A percentile compares a stretch with the other conserved stretches of the same genome.
phyloP scores from a whole-genome alignment of 1,139 yeast genomes.

The Nakaseomyces uthaithaninus region DNA sequence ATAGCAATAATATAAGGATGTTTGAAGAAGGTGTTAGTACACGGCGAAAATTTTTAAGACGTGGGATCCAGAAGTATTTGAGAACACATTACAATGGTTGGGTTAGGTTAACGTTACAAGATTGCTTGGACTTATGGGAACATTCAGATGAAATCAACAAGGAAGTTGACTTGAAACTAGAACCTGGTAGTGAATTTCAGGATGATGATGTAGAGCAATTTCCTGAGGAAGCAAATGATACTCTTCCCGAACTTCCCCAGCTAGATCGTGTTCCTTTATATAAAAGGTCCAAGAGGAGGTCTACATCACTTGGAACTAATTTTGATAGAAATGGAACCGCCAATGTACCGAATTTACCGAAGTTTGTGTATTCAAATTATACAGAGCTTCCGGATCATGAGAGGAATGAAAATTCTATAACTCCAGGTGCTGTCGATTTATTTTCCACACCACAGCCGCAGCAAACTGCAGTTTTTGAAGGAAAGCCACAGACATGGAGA shows the following conservation, averaged over 20 bases:
- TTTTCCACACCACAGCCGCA: constrained; percentile 4
- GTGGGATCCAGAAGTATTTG: constrained; percentile 22
- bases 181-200: neutral
- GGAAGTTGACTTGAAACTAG: neutral
- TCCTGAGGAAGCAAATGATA: neutral
- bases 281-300: constrained; percentile 4
- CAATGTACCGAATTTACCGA: too few species aligned
- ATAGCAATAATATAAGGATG: constrained; percentile 12
- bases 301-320: neutral
- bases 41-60: constrained; percentile 18
- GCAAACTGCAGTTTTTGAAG: constrained; percentile 2
- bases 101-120: constrained; percentile 24
- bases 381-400: neutral
- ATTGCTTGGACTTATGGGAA: constrained; percentile 28
- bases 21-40: constrained; percentile 16
- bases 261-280: neutral
- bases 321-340: constrained; percentile 2
- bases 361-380: neutral
- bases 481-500: constrained; percentile 5
- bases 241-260: neutral
- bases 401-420: neutral
- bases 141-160: constrained; percentile 15
- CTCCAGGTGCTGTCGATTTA: neutral
- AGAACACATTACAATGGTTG: constrained; percentile 23
- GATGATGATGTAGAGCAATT: constrained; percentile 7